A percentile compares a stretch with the other conserved stretches of the same genome.
Evolutionary conservation across 305 asterid genomes (phyloP).

Genomic region (Solanum hybrid): DNA sequence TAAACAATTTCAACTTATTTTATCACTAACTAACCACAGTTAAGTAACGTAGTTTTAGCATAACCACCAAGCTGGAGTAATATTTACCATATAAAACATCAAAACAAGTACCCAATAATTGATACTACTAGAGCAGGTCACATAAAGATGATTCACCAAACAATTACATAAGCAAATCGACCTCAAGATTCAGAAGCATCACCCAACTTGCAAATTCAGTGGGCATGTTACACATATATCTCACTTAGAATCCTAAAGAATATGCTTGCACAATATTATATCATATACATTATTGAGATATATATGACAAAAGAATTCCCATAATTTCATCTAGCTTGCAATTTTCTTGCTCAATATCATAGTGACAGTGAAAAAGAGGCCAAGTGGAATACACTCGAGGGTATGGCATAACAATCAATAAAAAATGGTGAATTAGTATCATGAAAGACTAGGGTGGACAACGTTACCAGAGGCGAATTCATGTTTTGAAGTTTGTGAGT

Average conservation of each 20-base stretch:
- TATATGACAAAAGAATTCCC: neutral
- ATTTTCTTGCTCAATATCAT: neutral
- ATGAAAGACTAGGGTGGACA: neutral
- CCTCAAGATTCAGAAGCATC: neutral
- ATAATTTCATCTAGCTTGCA: neutral
- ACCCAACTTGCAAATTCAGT: neutral
- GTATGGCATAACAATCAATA: neutral
- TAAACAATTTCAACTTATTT: neutral
- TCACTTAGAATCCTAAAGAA: neutral
- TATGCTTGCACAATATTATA: neutral
- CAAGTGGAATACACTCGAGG: neutral
- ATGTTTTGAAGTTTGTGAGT: neutral
- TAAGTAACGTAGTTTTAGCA: neutral
- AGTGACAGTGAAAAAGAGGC: neutral
- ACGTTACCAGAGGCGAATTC: neutral
- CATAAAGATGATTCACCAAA: neutral
- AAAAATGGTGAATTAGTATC: neutral
- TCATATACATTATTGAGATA: neutral
- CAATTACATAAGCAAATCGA: neutral
- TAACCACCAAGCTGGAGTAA: neutral
- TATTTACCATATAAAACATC: neutral
- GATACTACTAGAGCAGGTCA: neutral
- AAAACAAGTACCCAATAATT: neutral
- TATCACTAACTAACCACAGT: neutral
- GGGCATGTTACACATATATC: neutral